Evolutionary conservation across 2,329 filamentous ascomycete genomes (phyloP), one percentile per base, ranked within the genome.

Genomic region (Remersonia thermophila): DNA sequence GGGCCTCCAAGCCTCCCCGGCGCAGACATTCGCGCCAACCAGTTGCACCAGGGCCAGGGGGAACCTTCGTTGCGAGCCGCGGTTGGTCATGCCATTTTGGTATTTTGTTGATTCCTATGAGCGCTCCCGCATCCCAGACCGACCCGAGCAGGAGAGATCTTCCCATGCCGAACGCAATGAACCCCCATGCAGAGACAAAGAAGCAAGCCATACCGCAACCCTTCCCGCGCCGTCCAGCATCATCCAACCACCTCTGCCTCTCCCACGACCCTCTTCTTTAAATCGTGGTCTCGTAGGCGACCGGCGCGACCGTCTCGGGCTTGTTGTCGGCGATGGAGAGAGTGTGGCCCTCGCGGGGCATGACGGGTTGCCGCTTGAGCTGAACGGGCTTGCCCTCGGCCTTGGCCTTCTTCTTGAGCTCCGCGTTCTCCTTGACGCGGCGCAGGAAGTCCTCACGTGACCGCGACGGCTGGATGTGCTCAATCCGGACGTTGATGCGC

Each of bases 231-330:
- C 36, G 41, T 36, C 38, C 41, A 42, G 33, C 38, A 43, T n/a
- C n/a, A n/a, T 33, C 35, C 30, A 30, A 7, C 33, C 40, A 41
- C 43, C 30, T 36, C 9, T 13, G 42, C 40, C 20, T 23, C 20
- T 23, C 20, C 20, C 20, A 23, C 5, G 20, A 9, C 20, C 20
- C 20, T n/a, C n/a, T n/a, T n/a, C 45, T 50, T 77, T 91, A 98
- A 67, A 98, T 96, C 61, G 84, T 89, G 57, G 91, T 98, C 77
- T 96, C 91, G 79, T 96, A 98, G 58, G 91, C 69, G 55, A 96
- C 75, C 54, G 89, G 86, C 47, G 79, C 77, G 57, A 96, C 77
- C 55, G 83, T 95, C 79, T 95, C 85, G 48, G 87, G 85, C 62
- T 77, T 73, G 71, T 84, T 83, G 61, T 85, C 80, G 68, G 77